Conservation (phyloP, 345 rosid genomes). For the Kernera saxatilis region DNA sequence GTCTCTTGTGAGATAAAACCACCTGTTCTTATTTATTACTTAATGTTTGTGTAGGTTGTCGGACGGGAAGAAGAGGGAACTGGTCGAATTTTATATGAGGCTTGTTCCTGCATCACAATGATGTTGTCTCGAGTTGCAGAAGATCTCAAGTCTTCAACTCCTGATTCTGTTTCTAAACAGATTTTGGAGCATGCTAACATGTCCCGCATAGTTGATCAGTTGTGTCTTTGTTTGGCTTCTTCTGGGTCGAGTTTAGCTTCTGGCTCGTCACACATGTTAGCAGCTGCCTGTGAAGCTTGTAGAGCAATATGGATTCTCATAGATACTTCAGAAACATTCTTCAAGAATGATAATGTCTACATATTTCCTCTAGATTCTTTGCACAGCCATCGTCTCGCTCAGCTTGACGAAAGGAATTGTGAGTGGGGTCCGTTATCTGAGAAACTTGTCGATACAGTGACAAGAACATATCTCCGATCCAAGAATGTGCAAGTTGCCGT, state of each 20-base stretch:
- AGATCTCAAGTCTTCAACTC: constrained; percentile 47
- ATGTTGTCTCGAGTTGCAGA: constrained; percentile 56
- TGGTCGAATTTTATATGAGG: constrained; percentile 63
- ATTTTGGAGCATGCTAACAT: constrained; percentile 74
- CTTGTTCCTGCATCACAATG: constrained; percentile 58
- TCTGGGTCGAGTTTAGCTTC: constrained; percentile 76
- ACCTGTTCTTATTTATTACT: constrained; percentile 2
- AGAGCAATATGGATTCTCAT: constrained; percentile 72
- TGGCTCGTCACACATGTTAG: constrained; percentile 72
- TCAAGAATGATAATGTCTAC: constrained; percentile 39
- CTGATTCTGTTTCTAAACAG: constrained; percentile 46
- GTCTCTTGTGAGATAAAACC: constrained; percentile 3
- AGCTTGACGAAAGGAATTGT: constrained; percentile 52
- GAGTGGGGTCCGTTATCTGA: constrained; percentile 58
- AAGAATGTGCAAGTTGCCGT: constrained; percentile 77
- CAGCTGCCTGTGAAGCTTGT: constrained; percentile 78
- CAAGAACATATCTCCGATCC: constrained; percentile 70
- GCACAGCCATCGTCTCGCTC: constrained; percentile 42
- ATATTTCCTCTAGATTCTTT: constrained; percentile 68
- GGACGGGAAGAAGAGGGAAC: constrained; percentile 57
- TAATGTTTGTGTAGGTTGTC: constrained; percentile 47
- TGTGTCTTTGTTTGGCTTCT: constrained; percentile 75
- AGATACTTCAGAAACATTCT: constrained; percentile 58
- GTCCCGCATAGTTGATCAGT: constrained; percentile 70
- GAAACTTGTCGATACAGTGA: constrained; percentile 59